Evolutionary conservation across 106 monocot genomes (phyloP), one percentile per base, ranked within the genome.

Genomic region (Dendrobium chrysotoxum): DNA sequence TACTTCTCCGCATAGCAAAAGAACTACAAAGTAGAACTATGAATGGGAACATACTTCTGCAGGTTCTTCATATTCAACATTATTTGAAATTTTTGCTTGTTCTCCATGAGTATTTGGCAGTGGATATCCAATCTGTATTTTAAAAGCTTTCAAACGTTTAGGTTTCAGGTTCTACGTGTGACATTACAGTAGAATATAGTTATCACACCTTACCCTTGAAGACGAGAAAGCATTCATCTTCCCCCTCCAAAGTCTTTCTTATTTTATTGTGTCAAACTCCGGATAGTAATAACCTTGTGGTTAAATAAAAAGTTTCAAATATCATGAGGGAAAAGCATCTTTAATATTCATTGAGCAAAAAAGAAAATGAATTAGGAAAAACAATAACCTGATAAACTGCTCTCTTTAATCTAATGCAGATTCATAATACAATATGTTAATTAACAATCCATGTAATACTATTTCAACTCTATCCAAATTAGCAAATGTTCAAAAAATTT

Each of bases 171-270:
- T 57, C 57, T 55, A 35, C 15, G 10, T 28, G 12, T n/a, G 41
- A 66, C 18, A 41, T 18, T 16, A 58, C 25, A 41, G 18, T 64
- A n/a, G 17, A 42, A 66, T 2, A 30, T 30, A 13, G 13, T 7
- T 39, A 35, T 42, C n/a, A 58, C 28, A 54, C 5, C 0, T 66
- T 82, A 82, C 82, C 82, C 40, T 47, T n/a, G 76, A 57, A 82
- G 61, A 11, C 13, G 28, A 15, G 41, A 41, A 61, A 7, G 61
- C 23, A 6, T 23, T 5, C 23, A 23, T 0, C 23, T 61, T 11
- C n/a, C 61, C 0, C 8, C n/a, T 61, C 20, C 23, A 3, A 23
- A 4, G 10, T 4, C 1, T 12, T 4, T 61, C 0, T 61, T 61
- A 23, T 61, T 61, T 61, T 35, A 15, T 13, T 16, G 13, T 15